Evolutionary conservation across 306 rosid species (phyloP), one percentile per base, ranked within the genome.

Genomic region (Ammopiptanthus mongolicus): DNA sequence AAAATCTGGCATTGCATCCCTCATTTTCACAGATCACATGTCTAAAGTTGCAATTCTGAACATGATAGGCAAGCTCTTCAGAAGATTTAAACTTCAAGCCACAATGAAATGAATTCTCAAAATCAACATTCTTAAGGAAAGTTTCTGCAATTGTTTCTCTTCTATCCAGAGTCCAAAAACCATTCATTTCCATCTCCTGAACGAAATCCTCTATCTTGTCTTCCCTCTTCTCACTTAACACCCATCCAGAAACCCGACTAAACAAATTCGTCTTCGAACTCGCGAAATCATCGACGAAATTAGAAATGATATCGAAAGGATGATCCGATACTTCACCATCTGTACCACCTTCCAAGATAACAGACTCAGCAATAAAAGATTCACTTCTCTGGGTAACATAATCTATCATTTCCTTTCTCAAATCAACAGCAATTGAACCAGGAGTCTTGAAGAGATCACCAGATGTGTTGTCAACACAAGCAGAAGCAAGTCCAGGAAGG

Each of bases 181-280:
- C 88, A 83, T 85, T 85, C 13, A 81, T 69, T 22, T 86, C 96
- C 81, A 93, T 85, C 74, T 93, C 97, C 48, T 93, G 98, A 59
- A 88, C 80, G 11, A 91, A 85, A 83, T 93, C 98, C 52, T 91
- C 98, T 18, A 93, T 93, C 0, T 86, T 91, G 59, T 93, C 98
- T 83, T 93, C 98, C 78, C 97, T 84, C 78, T 78, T 91, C 15
- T 93, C 98, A 34, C 92, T 91, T 2, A 93, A 75, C 31, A 89
- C 42, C 97, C 96, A 89, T 42, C 91, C 97, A 0, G 97, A 91
- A 60, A 93, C 93, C 48, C 88, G 79, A 50, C 91, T 81, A 15
- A 93, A 87, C 39, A 93, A 71, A 87, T 88, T 93, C 73, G 89
- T 85, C 87, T 89, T 91, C 11, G 69, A 81, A 59, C 75, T 78